Conservation (phyloP, 495 filamentous ascomycete species). For the Penicillium pulvis region DNA sequence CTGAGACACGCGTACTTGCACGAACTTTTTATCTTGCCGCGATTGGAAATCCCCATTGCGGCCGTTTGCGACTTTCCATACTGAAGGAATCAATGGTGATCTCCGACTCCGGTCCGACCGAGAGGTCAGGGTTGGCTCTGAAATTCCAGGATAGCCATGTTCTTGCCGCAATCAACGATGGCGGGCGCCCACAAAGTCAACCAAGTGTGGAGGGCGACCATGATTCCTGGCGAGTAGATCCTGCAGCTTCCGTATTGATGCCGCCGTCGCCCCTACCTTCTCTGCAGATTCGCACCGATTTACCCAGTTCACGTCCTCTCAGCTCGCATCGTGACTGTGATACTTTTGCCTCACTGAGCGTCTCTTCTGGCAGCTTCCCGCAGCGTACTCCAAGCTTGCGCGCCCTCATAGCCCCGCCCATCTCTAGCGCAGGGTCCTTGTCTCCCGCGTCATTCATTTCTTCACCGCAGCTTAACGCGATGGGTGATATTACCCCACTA, state of each 20-base stretch:
- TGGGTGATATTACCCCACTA: constrained; percentile 89
- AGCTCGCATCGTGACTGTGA: constrained; percentile 38
- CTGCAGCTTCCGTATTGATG: constrained; percentile 20
- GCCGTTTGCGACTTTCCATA: constrained; percentile 19
- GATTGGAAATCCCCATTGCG: constrained; percentile 7
- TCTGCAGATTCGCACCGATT: constrained; percentile 47
- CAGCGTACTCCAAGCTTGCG: constrained; percentile 53
- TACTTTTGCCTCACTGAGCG: constrained; percentile 37
- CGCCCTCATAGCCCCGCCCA: constrained; percentile 41
- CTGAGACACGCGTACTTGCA: constrained; percentile 17
- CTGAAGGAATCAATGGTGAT: constrained; percentile 23
- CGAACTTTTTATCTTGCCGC: constrained; percentile 20
- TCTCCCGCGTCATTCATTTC: constrained; percentile 63
- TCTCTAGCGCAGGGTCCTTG: constrained; percentile 54
- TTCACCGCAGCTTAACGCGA: constrained; percentile 75
- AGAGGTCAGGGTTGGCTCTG: constrained; percentile 24
- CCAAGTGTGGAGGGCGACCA: not conserved
- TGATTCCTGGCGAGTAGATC: constrained; percentile 11
- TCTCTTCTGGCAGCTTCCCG: constrained; percentile 48
- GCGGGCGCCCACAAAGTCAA: not conserved
- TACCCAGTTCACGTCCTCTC: constrained; percentile 28
- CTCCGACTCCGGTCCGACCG: constrained; percentile 30
- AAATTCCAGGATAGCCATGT: constrained; percentile 7
- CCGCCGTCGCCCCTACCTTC: constrained; percentile 32
- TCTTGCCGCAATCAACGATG: constrained; percentile 7